phyloP scores from a whole-genome alignment of 306 rosid species.

The Prunus armeniaca region DNA sequence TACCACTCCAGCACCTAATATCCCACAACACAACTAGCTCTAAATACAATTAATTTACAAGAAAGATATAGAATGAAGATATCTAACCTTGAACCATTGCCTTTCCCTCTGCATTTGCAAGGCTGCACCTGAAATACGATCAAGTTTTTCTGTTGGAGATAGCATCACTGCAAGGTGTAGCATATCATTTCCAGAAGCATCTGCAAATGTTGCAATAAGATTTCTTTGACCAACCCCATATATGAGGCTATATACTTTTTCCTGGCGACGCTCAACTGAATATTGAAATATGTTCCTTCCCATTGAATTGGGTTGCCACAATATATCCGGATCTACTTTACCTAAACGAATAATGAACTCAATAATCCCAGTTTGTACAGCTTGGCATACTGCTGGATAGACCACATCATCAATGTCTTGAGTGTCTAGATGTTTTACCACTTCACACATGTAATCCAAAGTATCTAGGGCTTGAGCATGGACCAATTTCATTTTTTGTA shows the following conservation, averaged over 20 bases:
- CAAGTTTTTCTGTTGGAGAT: not conserved
- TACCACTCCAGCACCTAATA: no score
- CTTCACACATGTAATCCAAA: not conserved
- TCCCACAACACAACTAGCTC: no score
- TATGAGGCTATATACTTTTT: constrained; percentile 7
- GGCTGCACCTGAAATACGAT: constrained; percentile 13
- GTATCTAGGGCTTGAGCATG: not conserved
- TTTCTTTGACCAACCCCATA: not conserved
- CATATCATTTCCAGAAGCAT: not conserved
- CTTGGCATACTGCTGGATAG: not conserved
- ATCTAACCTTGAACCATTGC: constrained; percentile 14
- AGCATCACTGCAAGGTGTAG: constrained; percentile 13
- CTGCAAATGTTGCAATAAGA: fast-evolving
- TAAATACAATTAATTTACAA: not conserved
- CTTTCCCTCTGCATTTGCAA: constrained; percentile 21
- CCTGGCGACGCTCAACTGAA: not conserved
- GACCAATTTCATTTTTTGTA: not conserved
- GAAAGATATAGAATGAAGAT: not conserved
- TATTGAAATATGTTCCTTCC: not conserved
- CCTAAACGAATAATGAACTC: not conserved
- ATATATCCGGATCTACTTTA: not conserved
- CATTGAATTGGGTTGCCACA: fast-evolving
- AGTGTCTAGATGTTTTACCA: fast-evolving
- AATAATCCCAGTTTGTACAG: not conserved
- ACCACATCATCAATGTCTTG: not conserved